Conservation (phyloP, 164 flowering plant genomes). For the Liquidambar formosana region DNA sequence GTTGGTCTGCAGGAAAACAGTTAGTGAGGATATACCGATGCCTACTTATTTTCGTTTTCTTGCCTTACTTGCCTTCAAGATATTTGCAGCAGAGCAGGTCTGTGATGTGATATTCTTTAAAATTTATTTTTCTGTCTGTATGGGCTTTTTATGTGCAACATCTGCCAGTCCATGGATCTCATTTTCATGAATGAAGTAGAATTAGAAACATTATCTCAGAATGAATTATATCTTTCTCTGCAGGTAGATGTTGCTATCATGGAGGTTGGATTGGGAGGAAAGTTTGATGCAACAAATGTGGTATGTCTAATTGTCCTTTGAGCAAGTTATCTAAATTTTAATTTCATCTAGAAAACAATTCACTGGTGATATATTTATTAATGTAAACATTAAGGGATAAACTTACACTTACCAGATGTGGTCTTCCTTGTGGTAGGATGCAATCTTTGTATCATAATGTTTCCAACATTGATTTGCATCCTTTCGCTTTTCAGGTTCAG, state of each 20-base stretch:
- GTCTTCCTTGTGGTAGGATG: background rate
- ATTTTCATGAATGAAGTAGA: background rate
- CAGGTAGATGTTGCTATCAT: constrained; percentile 97
- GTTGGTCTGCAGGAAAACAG: constrained; percentile 57
- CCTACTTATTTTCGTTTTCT: constrained; percentile 90
- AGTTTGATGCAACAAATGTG: constrained; percentile 96
- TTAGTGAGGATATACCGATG: constrained; percentile 78
- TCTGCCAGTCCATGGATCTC: constrained; percentile 1
- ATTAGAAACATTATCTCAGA: background rate
- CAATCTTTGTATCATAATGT: constrained; percentile 2
- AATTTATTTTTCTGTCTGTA: background rate
- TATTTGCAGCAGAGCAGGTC: constrained; percentile 92
- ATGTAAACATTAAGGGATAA: background rate
- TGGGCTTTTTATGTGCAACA: background rate
- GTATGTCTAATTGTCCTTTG: constrained; percentile 40
- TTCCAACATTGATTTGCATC: constrained; percentile 12
- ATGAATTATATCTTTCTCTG: constrained; percentile 4
- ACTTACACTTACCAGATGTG: background rate
- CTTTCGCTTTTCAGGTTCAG: constrained; percentile 62
- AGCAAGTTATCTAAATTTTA: background rate
- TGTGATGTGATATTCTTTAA: constrained; percentile 1
- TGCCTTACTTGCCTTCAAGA: constrained; percentile 92
- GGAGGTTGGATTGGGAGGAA: constrained; percentile 99
- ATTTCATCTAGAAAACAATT: background rate
- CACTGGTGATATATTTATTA: background rate